These are phyloP conservation scores for Lodderomyces pseudojiufengensis DNA, from an alignment of 1,139 yeast species.

Conservation along the genomic window DNA sequence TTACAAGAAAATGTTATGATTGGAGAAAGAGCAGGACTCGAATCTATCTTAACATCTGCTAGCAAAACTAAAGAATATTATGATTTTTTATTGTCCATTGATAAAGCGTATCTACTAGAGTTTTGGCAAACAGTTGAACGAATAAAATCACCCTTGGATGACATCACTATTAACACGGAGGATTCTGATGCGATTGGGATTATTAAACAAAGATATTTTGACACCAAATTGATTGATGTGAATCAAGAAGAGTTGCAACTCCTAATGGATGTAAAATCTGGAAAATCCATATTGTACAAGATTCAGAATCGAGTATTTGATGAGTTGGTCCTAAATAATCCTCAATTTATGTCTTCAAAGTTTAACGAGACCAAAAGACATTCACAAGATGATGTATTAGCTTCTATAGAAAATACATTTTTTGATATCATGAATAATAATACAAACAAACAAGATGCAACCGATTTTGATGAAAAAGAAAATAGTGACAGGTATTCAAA, in stretches of 20 bases:
- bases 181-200: background rate
- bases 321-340: too few species aligned
- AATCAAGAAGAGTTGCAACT: background rate
- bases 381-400: slow-evolving; percentile 32
- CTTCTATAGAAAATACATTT: slow-evolving; percentile 71
- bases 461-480: background rate
- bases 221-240: background rate
- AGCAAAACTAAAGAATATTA: background rate
- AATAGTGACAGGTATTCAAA: slow-evolving; percentile 20
- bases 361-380: too few species aligned
- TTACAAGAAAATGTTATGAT: background rate
- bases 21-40: background rate
- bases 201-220: background rate
- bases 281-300: too few species aligned
- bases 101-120: slow-evolving; percentile 29
- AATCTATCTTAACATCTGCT: background rate
- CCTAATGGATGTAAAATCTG: too few species aligned
- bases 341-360: too few species aligned
- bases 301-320: too few species aligned
- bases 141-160: slow-evolving; percentile 71
- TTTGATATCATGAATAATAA: slow-evolving; percentile 49
- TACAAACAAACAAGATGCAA: background rate
- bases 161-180: background rate
- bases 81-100: background rate
- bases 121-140: slow-evolving; percentile 69